Evolutionary conservation across 495 filamentous ascomycete species (phyloP).

Genomic region (Aspergillus ostianus): DNA sequence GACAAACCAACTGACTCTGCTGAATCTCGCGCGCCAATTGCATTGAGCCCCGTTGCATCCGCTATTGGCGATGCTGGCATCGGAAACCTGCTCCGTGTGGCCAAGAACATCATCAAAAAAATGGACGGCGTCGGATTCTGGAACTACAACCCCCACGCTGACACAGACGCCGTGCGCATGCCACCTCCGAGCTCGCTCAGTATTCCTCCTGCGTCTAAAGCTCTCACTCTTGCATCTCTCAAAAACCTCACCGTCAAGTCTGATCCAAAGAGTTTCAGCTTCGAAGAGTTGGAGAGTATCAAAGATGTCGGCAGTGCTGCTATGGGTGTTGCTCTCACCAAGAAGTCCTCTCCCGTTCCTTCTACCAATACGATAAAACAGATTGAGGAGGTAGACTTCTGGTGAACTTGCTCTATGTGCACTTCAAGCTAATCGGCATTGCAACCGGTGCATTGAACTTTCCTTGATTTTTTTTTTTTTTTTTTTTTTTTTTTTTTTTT

Average conservation of each 20-base stretch:
- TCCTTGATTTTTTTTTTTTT: neutral
- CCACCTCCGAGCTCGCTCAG: neutral
- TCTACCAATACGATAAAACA: neutral
- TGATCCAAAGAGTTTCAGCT: conserved; percentile 9
- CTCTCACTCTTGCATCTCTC: neutral
- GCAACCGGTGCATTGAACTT: neutral
- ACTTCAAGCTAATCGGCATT: neutral
- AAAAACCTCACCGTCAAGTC: neutral
- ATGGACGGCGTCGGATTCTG: conserved; percentile 38
- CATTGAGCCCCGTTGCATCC: conserved; percentile 16
- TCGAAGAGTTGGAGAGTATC: conserved; percentile 21
- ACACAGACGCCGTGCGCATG: neutral
- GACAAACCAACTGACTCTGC: neutral
- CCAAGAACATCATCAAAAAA: conserved; percentile 31
- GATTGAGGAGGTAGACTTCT: conserved; percentile 14
- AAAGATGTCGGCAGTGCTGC: conserved; percentile 20
- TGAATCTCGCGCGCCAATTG: neutral
- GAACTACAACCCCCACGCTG: conserved; percentile 24
- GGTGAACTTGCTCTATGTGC: conserved; percentile 8
- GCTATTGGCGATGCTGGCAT: conserved; percentile 32
- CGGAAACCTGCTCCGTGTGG: conserved; percentile 29
- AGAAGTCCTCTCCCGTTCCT: neutral
- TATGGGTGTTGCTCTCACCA: neutral
- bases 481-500: too few relatives aligned
- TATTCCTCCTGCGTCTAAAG: neutral